Evolutionary conservation across 208 protist species (phyloP).

Genomic region (Wallacemonas collosoma): DNA sequence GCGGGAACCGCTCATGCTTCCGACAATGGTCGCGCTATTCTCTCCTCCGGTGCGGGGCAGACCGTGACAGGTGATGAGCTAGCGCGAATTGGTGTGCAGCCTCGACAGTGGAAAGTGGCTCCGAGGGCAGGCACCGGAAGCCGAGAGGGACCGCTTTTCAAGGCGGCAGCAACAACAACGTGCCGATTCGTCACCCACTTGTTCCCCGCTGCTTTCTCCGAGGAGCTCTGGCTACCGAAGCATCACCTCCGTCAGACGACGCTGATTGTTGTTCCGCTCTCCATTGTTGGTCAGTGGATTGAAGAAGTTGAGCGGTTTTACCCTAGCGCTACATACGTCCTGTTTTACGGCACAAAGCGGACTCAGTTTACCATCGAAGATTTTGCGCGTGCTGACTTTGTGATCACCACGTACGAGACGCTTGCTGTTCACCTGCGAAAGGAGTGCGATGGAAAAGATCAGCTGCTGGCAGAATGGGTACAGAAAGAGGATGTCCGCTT

Average conservation of each 20-base stretch:
- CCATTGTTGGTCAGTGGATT: conserved; percentile 57
- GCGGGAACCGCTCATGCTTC: too few species aligned
- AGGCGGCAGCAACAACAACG: neutral
- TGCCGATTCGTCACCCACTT: neutral
- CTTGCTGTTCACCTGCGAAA: conserved; percentile 47
- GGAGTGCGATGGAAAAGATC: conserved; percentile 26
- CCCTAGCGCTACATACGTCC: conserved; percentile 41
- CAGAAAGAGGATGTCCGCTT: conserved; percentile 17
- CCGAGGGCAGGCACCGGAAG: neutral
- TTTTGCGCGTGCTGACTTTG: conserved; percentile 45
- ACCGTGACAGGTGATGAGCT: too few species aligned
- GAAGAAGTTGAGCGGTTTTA: conserved; percentile 52
- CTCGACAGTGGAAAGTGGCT: neutral
- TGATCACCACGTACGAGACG: conserved; percentile 75
- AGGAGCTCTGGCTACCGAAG: neutral
- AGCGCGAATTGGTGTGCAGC: neutral
- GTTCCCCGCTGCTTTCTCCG: conserved; percentile 6
- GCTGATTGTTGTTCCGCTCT: conserved; percentile 57
- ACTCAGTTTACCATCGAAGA: conserved; percentile 41
- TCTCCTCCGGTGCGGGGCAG: too few species aligned
- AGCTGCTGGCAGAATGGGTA: conserved; percentile 17
- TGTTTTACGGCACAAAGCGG: conserved; percentile 53
- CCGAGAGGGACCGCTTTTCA: neutral
- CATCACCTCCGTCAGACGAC: conserved; percentile 43
- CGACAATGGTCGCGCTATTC: too few species aligned